Conservation (phyloP, 495 filamentous ascomycete genomes). For the Neurospora tetrasperma region DNA sequence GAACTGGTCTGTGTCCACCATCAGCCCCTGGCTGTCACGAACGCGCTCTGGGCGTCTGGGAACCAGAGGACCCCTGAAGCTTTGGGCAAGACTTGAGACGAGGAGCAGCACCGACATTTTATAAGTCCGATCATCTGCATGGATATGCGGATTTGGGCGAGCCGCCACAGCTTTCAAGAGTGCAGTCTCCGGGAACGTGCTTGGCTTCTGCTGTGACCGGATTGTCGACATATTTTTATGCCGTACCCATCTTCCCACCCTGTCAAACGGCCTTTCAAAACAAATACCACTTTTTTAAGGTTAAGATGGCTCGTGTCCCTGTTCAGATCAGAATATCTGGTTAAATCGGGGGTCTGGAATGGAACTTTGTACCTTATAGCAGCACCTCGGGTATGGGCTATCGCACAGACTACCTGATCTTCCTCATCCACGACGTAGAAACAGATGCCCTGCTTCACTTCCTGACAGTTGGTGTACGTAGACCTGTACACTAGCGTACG, state of each 20-base stretch:
- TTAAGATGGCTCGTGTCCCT: constrained; percentile 11
- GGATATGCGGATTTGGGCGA: constrained; percentile 15
- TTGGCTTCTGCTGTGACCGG: constrained; percentile 38
- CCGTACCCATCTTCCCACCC: constrained; percentile 25
- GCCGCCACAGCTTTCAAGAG: constrained; percentile 25
- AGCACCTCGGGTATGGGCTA: constrained; percentile 17
- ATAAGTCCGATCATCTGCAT: constrained; percentile 15
- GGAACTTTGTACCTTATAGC: constrained; percentile 8
- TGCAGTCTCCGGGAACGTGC: constrained; percentile 23
- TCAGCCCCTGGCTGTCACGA: constrained; percentile 13
- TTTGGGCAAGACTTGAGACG: constrained; percentile 37
- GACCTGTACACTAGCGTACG: background rate
- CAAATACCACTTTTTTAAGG: constrained; percentile 8
- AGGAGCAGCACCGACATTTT: constrained; percentile 28
- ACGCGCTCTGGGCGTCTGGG: constrained; percentile 22
- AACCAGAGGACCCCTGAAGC: constrained; percentile 18
- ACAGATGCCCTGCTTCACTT: background rate
- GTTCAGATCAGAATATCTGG: constrained; percentile 18
- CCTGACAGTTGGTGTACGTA: background rate
- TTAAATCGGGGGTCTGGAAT: constrained; percentile 4
- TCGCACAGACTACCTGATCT: constrained; percentile 10
- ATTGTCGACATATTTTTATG: constrained; percentile 40
- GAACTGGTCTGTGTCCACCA: constrained; percentile 17
- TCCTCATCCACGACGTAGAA: background rate
- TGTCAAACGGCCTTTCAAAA: constrained; percentile 22